Evolutionary conservation across 2,329 filamentous ascomycete genomes (phyloP).

Genomic region (Fusarium odoratissimum): DNA sequence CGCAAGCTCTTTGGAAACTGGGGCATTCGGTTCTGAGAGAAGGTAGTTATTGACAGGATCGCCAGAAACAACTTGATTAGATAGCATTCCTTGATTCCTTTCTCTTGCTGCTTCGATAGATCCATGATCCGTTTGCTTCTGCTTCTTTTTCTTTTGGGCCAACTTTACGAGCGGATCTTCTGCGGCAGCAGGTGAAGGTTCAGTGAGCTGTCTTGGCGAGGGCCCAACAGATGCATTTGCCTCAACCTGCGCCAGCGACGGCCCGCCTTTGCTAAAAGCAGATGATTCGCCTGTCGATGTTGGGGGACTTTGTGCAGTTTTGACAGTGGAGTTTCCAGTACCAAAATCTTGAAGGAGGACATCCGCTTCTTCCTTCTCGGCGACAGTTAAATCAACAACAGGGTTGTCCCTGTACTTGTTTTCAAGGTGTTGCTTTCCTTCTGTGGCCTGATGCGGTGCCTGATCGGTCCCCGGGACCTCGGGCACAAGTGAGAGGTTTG

Average conservation of each 20-base stretch:
- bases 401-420: neutral
- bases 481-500: neutral
- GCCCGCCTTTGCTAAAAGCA: neutral
- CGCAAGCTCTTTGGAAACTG: neutral
- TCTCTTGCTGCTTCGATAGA: neutral
- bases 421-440: neutral
- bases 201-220: neutral
- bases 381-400: neutral
- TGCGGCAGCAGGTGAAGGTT: neutral
- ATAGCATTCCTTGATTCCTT: neutral
- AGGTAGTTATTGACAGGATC: neutral
- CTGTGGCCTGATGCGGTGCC: neutral
- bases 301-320: neutral
- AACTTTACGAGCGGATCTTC: constrained; percentile 6
- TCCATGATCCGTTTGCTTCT: constrained; percentile 23
- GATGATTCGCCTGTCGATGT: neutral
- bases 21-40: neutral
- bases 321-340: neutral
- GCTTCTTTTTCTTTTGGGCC: constrained; percentile 48
- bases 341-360: neutral
- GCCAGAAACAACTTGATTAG: neutral
- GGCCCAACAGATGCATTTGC: neutral
- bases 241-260: neutral
- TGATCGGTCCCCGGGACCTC: neutral
- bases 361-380: neutral